These are phyloP conservation scores for Dothideomycetes sp. DNA, from an alignment of 2,329 filamentous ascomycete species.

Conservation along the genomic window DNA sequence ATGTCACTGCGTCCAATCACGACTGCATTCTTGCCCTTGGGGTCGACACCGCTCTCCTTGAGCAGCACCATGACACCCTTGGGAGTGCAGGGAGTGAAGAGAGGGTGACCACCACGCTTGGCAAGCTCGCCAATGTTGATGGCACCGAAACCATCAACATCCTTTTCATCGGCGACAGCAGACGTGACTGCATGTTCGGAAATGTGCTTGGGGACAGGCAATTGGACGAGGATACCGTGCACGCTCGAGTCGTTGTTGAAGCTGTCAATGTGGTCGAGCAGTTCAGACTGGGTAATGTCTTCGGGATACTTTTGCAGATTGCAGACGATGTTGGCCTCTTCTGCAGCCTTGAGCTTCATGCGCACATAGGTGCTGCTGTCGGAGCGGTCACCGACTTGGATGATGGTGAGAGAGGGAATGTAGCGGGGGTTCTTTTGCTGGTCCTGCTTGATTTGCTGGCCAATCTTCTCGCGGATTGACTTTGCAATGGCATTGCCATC, in stretches of 20 bases:
- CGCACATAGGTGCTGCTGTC: constrained; percentile 98
- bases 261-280: constrained; percentile 67
- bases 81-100: constrained; percentile 90
- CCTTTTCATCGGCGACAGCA: constrained; percentile 83
- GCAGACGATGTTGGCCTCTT: constrained; percentile 88
- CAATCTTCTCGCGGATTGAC: constrained; percentile 73
- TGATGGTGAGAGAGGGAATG: constrained; percentile 82
- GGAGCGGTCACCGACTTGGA: constrained; percentile 89
- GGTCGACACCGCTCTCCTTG: constrained; percentile 68
- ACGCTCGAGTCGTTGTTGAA: constrained; percentile 81
- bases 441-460: constrained; percentile 66
- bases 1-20: constrained; percentile 94
- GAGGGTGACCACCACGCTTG: constrained; percentile 80
- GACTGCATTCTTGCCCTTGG: constrained; percentile 84
- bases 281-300: constrained; percentile 69
- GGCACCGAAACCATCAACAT: constrained; percentile 94
- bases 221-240: constrained; percentile 87
- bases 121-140: constrained; percentile 93
- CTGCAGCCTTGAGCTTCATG: constrained; percentile 97
- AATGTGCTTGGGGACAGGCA: constrained; percentile 80
- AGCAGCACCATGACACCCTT: constrained; percentile 94
- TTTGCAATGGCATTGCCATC: constrained; percentile 95
- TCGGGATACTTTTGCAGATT: constrained; percentile 76
- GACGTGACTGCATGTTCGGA: constrained; percentile 86
- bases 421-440: constrained; percentile 79